These are phyloP conservation scores for Candida khao-thaluensis DNA, from an alignment of 805 yeast genomes.

Conservation along the genomic window DNA sequence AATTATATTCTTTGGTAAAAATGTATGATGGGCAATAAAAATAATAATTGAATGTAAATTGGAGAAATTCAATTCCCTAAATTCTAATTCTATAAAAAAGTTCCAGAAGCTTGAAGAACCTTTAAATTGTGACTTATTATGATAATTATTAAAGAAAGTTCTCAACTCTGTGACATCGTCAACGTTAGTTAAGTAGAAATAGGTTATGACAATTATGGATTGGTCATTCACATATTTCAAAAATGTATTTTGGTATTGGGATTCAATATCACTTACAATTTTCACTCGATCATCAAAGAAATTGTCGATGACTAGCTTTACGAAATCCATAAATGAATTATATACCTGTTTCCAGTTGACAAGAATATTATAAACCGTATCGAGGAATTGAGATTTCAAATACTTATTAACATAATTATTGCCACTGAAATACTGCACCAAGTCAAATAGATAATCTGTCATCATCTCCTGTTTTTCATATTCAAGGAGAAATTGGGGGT, in stretches of 20 bases:
- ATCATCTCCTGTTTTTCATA: slow-evolving; percentile 20
- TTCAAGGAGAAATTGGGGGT: slow-evolving; percentile 23
- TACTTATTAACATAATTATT: slow-evolving; percentile 9
- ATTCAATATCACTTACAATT: neutral
- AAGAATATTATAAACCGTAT: slow-evolving; percentile 15
- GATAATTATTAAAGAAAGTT: slow-evolving; percentile 28
- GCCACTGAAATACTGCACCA: slow-evolving; percentile 26
- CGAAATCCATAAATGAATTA: neutral
- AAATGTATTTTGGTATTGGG: slow-evolving; percentile 4
- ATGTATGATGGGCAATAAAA: slow-evolving; percentile 44
- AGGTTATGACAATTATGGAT: slow-evolving; percentile 38
- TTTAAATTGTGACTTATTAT: slow-evolving; percentile 30
- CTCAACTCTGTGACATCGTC: slow-evolving; percentile 15
- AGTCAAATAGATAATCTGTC: slow-evolving; percentile 27
- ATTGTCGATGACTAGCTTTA: slow-evolving; percentile 2
- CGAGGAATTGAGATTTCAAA: slow-evolving; percentile 21
- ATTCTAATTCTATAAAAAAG: slow-evolving; percentile 53
- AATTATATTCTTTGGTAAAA: slow-evolving; percentile 47
- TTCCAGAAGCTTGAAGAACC: slow-evolving; percentile 55
- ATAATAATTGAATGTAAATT: slow-evolving; percentile 47
- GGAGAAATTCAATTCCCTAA: slow-evolving; percentile 38
- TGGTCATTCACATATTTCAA: slow-evolving; percentile 36
- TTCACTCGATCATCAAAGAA: slow-evolving; percentile 3
- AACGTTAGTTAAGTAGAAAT: slow-evolving; percentile 27
- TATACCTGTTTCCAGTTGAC: slow-evolving; percentile 5